Percentiles rank a stretch among this genome's conserved stretches.
Evolutionary conservation across 1,284 basidiomycete species (phyloP).

Genomic region (Malassezia equina): DNA sequence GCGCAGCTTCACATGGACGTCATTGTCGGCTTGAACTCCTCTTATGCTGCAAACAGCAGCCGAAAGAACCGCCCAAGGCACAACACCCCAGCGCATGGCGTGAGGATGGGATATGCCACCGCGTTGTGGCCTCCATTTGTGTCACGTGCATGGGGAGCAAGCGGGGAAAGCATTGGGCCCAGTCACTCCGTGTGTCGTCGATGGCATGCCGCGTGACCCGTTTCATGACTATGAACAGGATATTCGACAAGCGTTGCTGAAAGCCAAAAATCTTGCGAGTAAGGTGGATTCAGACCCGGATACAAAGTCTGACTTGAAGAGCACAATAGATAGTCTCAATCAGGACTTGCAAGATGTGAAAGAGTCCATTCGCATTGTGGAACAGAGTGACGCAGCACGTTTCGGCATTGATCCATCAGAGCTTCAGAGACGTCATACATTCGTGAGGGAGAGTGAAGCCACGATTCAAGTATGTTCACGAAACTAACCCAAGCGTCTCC

Average conservation of each 20-base stretch:
- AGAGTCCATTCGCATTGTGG: conserved; percentile 36
- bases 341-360: conserved; percentile 40
- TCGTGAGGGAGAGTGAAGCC: conserved; percentile 28
- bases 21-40: neutral
- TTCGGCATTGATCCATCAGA: conserved; percentile 35
- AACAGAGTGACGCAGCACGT: conserved; percentile 33
- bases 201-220: conserved; percentile 37
- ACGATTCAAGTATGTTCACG: conserved; percentile 19
- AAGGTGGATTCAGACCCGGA: conserved; percentile 6
- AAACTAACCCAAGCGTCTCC: neutral
- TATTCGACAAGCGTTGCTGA: conserved; percentile 25
- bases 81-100: neutral
- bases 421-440: conserved; percentile 23
- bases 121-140: neutral
- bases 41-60: neutral
- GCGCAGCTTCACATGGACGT: conserved; percentile 7
- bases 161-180: neutral
- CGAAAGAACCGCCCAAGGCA: neutral
- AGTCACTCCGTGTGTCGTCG: neutral
- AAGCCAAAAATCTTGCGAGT: neutral
- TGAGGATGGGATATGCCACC: neutral
- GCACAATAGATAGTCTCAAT: conserved; percentile 30
- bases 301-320: conserved; percentile 22
- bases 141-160: neutral
- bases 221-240: conserved; percentile 43